Base-by-base conservation (phyloP, 371 early-diverging fungal genomes). In the Rhizopus sp. region DNA sequence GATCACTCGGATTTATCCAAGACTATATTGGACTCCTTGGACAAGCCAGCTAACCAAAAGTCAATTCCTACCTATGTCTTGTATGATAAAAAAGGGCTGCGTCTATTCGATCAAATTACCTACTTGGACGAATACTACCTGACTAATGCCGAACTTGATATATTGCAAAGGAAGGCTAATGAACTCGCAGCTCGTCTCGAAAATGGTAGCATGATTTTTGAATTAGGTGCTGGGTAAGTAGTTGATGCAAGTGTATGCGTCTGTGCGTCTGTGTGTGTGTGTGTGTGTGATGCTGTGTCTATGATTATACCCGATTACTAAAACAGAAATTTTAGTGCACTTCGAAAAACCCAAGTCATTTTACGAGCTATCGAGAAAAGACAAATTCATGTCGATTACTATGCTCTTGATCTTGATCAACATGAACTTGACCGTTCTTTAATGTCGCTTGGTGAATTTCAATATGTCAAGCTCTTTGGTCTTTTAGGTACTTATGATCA, bases 401-500 rank as follows among this genome's bases (percentile, higher is more conserved):
- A 91, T 64, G 95, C 96, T n/a, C 75, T 95, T n/a, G 96, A 96
- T 63, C 84, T 96, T 33, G 90, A 91, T 66, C 85, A 87, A 15
- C 68, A 81, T 16, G 92, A 93, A 35, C 73, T 96, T n/a, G 82
- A 83, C 32, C 80, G 84, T 41, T 83, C 85, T 1, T 57, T 88
- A 6, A 46, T 63, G 0, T 82, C 83, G 0, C 60, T 88, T 2
- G 76, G 77, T 4, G 62, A 58, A 1, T 76, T 69, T 33, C 32
- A 55, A 7, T 83, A 88, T 58, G 79, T 93, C 58, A 64, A 82
- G 38, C 80, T 90, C 40, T 73, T 85, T 33, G 96, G 94, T 4
- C 77, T 96, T n/a, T 81, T 88, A 56, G 95, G 96, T 35, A 93
- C 93, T 2, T 96, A 94, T 66, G 93, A 94, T 48, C 90, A 93